phyloP scores from a whole-genome alignment of 306 rosid genomes.

The Boehmeria nivea region DNA sequence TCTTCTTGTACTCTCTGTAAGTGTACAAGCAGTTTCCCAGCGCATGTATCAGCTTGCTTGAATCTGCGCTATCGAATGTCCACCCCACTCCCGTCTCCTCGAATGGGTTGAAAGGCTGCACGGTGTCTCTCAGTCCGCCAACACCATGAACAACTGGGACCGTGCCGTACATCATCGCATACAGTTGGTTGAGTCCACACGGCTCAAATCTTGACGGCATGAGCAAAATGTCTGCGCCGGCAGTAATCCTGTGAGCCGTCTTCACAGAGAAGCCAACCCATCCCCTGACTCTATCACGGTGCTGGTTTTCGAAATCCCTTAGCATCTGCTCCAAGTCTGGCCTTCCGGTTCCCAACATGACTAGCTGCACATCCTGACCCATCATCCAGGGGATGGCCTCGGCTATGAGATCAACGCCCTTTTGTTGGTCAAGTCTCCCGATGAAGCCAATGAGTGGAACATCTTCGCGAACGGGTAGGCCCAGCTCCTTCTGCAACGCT shows the following conservation, averaged over 20 bases:
- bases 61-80: constrained; percentile 80
- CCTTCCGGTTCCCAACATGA: constrained; percentile 89
- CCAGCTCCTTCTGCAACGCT: constrained; percentile 85
- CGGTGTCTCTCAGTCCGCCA: constrained; percentile 87
- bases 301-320: constrained; percentile 38
- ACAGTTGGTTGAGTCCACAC: constrained; percentile 90
- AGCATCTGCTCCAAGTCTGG: constrained; percentile 81
- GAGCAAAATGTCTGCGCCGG: constrained; percentile 78
- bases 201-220: constrained; percentile 99
- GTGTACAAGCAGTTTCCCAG: constrained; percentile 73
- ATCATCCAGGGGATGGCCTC: constrained; percentile 89
- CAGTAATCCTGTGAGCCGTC: constrained; percentile 88
- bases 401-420: constrained; percentile 86
- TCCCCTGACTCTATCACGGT: constrained; percentile 55
- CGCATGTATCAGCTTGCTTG: constrained; percentile 53
- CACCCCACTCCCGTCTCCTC: constrained; percentile 80
- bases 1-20: constrained; percentile 61
- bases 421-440: constrained; percentile 85
- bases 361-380: constrained; percentile 71
- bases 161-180: constrained; percentile 91
- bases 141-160: constrained; percentile 92
- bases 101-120: constrained; percentile 65
- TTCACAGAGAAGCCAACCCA: constrained; percentile 94
- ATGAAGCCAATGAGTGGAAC: constrained; percentile 69
- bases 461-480: constrained; percentile 68